phyloP scores from a whole-genome alignment of 2,329 filamentous ascomycete genomes.

The Herpotrichia juniperi region DNA sequence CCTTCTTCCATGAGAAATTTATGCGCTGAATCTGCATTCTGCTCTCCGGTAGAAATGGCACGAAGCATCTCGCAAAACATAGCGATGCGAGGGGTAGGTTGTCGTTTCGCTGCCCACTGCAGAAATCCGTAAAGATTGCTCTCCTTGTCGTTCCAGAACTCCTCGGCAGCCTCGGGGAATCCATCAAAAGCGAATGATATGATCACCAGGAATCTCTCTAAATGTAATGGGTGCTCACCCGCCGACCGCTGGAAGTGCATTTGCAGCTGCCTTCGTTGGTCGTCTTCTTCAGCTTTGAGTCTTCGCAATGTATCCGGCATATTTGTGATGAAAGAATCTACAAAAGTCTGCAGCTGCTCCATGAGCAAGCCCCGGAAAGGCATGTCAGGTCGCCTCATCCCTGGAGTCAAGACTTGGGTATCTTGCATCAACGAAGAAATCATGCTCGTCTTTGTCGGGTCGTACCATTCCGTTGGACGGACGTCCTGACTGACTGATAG shows the following conservation, averaged over 20 bases:
- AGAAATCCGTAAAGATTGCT: conserved; percentile 94
- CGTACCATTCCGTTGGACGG: conserved; percentile 81
- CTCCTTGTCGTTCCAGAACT: conserved; percentile 91
- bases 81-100: conserved; percentile 93
- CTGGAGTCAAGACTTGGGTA: conserved; percentile 70
- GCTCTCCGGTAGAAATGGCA: conserved; percentile 80
- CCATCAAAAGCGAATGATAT: conserved; percentile 91
- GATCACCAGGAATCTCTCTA: conserved; percentile 90
- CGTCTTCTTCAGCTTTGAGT: conserved; percentile 86
- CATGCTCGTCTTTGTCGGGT: conserved; percentile 82
- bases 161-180: conserved; percentile 80
- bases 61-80: conserved; percentile 97
- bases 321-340: conserved; percentile 92
- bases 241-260: conserved; percentile 56
- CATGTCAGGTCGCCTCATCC: conserved; percentile 71
- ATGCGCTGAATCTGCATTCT: conserved; percentile 84
- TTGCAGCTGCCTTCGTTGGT: conserved; percentile 67
- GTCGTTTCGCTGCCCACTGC: conserved; percentile 93
- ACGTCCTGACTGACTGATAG: conserved; percentile 83
- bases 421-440: conserved; percentile 84
- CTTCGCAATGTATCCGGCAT: conserved; percentile 90
- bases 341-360: conserved; percentile 82
- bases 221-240: conserved; percentile 60
- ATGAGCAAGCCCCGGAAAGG: conserved; percentile 77
- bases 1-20: conserved; percentile 89